These are phyloP conservation scores for Monosporascus cannonballus DNA, from an alignment of 2,329 filamentous ascomycete genomes.

Conservation along the genomic window DNA sequence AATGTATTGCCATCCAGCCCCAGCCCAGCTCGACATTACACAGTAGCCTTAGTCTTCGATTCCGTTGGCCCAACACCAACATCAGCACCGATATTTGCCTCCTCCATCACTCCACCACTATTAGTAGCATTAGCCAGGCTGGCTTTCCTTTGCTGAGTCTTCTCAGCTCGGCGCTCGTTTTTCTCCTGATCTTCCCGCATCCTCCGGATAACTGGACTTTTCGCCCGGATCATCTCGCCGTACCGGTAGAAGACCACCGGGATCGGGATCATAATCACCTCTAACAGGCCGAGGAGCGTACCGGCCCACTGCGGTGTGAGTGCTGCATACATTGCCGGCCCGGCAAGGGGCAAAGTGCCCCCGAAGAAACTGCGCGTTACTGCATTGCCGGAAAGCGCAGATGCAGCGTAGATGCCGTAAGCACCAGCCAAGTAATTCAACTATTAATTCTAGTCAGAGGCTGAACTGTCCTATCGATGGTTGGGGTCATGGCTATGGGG, in stretches of 20 bases:
- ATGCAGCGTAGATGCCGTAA: constrained; percentile 78
- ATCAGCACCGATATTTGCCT: background rate
- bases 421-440: constrained; percentile 71
- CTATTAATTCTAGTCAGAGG: background rate
- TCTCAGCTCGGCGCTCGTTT: constrained; percentile 28
- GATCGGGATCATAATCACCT: constrained; percentile 70
- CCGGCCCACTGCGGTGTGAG: constrained; percentile 75
- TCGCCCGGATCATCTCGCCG: constrained; percentile 46
- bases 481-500: too few species aligned
- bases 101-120: background rate
- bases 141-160: constrained; percentile 19
- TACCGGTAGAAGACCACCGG: constrained; percentile 71
- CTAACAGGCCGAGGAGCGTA: constrained; percentile 67
- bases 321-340: constrained; percentile 61
- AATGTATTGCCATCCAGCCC: background rate
- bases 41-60: constrained; percentile 3
- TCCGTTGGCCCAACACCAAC: background rate
- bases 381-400: constrained; percentile 72
- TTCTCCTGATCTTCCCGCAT: constrained; percentile 39
- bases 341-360: constrained; percentile 72
- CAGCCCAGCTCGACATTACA: background rate
- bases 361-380: constrained; percentile 68
- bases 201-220: constrained; percentile 41
- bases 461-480: too few species aligned
- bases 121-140: constrained; percentile 2